These are phyloP conservation scores for Lotus japonicus DNA, from an alignment of 306 rosid species.

Conservation along the genomic window DNA sequence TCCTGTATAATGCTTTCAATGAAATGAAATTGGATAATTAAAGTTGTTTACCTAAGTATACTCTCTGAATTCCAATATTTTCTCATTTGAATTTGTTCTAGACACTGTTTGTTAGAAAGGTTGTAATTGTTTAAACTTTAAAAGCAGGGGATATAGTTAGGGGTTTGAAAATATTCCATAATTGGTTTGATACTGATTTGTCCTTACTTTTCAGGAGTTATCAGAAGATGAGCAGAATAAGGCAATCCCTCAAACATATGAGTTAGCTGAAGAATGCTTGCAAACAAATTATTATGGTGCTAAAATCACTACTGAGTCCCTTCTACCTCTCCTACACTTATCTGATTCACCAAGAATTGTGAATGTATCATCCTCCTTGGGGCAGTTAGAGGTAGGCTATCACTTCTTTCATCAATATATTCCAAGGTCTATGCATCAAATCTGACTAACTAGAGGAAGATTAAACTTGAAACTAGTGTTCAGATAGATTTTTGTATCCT, in stretches of 20 bases:
- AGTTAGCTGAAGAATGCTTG: conserved; percentile 33
- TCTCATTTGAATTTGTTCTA: too few species aligned
- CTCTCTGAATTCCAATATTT: too few species aligned
- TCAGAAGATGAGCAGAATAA: background rate
- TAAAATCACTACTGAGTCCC: background rate
- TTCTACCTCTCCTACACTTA: background rate
- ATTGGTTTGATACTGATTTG: background rate
- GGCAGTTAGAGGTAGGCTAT: conserved; percentile 32
- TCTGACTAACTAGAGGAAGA: background rate
- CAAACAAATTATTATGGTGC: conserved; percentile 21
- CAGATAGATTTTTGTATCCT: background rate
- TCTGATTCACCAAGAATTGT: conserved; percentile 41
- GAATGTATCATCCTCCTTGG: conserved; percentile 37
- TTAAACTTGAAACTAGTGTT: background rate
- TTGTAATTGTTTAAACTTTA: too few species aligned
- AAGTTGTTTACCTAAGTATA: too few species aligned
- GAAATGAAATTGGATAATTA: too few species aligned
- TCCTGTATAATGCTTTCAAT: too few species aligned
- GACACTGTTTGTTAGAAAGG: too few species aligned
- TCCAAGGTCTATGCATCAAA: background rate
- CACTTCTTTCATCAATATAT: background rate
- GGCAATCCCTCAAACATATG: conserved; percentile 10
- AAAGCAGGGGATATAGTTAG: too few species aligned
- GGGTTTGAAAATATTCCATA: too few species aligned
- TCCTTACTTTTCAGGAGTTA: conserved; percentile 1